These are phyloP conservation scores for Neurospora sp. DNA, from an alignment of 495 filamentous ascomycete species.

Conservation along the genomic window DNA sequence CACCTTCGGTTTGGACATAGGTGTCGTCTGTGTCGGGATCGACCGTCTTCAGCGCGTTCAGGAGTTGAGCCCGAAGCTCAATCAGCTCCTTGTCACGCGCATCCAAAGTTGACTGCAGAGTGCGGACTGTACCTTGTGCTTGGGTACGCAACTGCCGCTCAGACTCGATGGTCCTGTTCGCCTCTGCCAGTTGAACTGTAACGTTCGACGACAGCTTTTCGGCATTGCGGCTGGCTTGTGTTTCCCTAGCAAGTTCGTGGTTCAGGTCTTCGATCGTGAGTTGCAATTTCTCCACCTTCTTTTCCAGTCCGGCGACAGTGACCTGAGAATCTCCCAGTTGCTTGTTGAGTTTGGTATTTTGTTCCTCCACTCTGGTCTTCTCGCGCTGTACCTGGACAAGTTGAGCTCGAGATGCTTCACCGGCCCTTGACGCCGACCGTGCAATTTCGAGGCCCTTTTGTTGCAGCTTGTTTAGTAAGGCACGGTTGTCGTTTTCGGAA, in stretches of 20 bases:
- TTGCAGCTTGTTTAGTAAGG: slow-evolving; percentile 89
- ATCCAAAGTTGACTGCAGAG: slow-evolving; percentile 69
- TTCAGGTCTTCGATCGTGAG: slow-evolving; percentile 86
- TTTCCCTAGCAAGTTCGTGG: slow-evolving; percentile 84
- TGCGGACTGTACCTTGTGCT: slow-evolving; percentile 75
- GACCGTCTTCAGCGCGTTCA: slow-evolving; percentile 75
- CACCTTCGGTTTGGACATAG: slow-evolving; percentile 35
- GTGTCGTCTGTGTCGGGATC: slow-evolving; percentile 51
- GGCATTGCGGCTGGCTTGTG: slow-evolving; percentile 81
- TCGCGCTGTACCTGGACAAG: slow-evolving; percentile 70
- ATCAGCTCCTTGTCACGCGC: slow-evolving; percentile 66
- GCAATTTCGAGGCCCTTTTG: slow-evolving; percentile 97
- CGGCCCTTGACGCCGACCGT: slow-evolving; percentile 75
- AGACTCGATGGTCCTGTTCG: slow-evolving; percentile 79
- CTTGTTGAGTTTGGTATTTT: slow-evolving; percentile 67
- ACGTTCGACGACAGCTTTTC: slow-evolving; percentile 82
- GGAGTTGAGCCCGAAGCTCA: slow-evolving; percentile 67
- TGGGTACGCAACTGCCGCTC: slow-evolving; percentile 80
- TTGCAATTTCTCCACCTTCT: slow-evolving; percentile 90
- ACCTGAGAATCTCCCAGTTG: slow-evolving; percentile 85
- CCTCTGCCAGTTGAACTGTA: slow-evolving; percentile 77
- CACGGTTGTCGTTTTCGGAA: slow-evolving; percentile 95
- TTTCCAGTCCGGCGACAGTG: slow-evolving; percentile 76
- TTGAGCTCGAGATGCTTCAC: slow-evolving; percentile 73
- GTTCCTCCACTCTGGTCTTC: slow-evolving; percentile 75